Evolutionary conservation across 176 grass and related monocot genomes (phyloP), one percentile per base, ranked within the genome.

Genomic region (Eleusine indica): DNA sequence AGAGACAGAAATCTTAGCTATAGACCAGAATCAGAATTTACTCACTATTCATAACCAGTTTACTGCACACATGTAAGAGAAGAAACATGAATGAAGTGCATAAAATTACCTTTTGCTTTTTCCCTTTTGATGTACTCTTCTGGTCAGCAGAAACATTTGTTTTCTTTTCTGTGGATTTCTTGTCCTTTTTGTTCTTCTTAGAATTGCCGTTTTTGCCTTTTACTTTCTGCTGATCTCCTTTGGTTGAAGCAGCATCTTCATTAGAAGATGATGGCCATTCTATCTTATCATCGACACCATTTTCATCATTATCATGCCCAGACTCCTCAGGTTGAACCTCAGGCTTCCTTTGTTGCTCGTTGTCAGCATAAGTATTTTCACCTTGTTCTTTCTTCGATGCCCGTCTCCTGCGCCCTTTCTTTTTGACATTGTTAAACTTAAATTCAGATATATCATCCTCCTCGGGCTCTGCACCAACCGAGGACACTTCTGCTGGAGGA

Each of bases 81-180:
- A 35, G 18, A 43, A 61, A 70, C 44, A 77, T 70, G 13, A 75
- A 44, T 37, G 13, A 52, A 63, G 19, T 47, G 25, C 22, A 22
- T 67, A 44, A 25, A 60, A n/a, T 53, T 89, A 99, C 93, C 89
- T 94, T 99, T 83, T 96, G 89, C 75, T 94, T 99, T 85, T 91
- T 94, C 82, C 91, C 93, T 82, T 92, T 95, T 51, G 75, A 71
- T 62, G 79, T 73, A 60, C 73, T 66, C 78, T 88, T 92, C 84
- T 86, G 80, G 13, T 88, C 90, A 81, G 62, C 76, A 78, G 81
- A 56, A 85, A 57, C 74, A 80, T 54, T 46, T 70, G 61, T 66
- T 82, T 87, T 91, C 81, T 91, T 89, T 86, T 86, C 80, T 80
- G 83, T 4, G 19, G 65, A 77, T 76, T 71, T 83, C 72, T 90